These are phyloP conservation scores for Backusella tuberculispora DNA, from an alignment of 192 early-diverging fungal species.

Conservation along the genomic window DNA sequence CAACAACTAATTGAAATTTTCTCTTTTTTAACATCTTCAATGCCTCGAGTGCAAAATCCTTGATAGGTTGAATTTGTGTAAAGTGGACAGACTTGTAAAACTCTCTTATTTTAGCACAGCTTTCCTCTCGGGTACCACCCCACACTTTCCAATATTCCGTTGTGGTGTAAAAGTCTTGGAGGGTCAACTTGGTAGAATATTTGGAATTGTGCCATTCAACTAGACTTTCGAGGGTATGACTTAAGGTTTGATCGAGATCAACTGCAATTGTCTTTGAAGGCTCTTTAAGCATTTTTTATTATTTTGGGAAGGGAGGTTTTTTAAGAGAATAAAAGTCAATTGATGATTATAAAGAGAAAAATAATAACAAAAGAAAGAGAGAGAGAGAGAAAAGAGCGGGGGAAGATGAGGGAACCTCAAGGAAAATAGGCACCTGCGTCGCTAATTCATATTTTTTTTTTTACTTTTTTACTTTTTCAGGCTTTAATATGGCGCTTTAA, in stretches of 20 bases:
- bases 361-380: neutral
- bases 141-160: slow-evolving; percentile 55
- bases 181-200: slow-evolving; percentile 49
- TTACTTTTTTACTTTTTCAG: slow-evolving; percentile 39
- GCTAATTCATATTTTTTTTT: slow-evolving; percentile 34
- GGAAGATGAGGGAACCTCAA: neutral
- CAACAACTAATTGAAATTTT: slow-evolving; percentile 56
- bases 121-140: slow-evolving; percentile 55
- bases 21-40: slow-evolving; percentile 58
- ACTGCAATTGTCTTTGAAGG: slow-evolving; percentile 45
- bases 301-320: neutral
- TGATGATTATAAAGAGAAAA: neutral
- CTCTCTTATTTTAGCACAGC: slow-evolving; percentile 53
- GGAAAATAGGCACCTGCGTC: slow-evolving; percentile 17
- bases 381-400: neutral
- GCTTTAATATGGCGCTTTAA: slow-evolving; percentile 46
- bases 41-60: slow-evolving; percentile 55
- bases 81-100: slow-evolving; percentile 62
- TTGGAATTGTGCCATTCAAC: slow-evolving; percentile 59
- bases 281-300: slow-evolving; percentile 13
- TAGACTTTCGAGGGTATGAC: slow-evolving; percentile 51
- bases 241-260: slow-evolving; percentile 61
- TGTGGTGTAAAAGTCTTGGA: slow-evolving; percentile 53
- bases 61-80: slow-evolving; percentile 53
- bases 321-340: too few species aligned